Evolutionary conservation across 1,284 basidiomycete genomes (phyloP).

Genomic region (Sanghuangporus baumii): DNA sequence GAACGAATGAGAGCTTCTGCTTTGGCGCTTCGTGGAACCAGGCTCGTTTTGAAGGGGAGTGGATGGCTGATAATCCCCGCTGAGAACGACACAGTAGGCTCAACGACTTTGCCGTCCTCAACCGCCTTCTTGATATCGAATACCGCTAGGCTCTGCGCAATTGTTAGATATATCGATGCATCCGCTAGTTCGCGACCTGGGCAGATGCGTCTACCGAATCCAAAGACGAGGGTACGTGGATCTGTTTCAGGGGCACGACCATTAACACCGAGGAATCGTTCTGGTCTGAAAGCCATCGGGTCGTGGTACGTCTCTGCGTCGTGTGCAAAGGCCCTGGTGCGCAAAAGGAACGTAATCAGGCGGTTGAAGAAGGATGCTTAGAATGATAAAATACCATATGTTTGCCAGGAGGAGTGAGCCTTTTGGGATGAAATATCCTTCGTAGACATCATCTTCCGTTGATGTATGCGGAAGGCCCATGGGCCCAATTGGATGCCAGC

Average conservation of each 20-base stretch:
- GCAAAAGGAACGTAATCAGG: neutral
- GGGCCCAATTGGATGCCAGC: constrained; percentile 31
- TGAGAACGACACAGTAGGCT: neutral
- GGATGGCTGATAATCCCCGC: constrained; percentile 10
- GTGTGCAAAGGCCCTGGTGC: constrained; percentile 6
- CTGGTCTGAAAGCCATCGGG: constrained; percentile 27
- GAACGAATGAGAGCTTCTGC: constrained; percentile 5
- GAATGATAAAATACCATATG: constrained; percentile 5
- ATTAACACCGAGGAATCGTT: constrained; percentile 21
- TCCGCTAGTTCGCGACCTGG: constrained; percentile 18
- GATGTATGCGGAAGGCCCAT: constrained; percentile 19
- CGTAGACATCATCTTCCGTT: constrained; percentile 16
- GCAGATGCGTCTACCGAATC: constrained; percentile 16
- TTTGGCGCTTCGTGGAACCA: constrained; percentile 1
- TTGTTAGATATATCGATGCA: constrained; percentile 16
- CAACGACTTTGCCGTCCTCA: neutral
- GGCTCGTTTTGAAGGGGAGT: neutral
- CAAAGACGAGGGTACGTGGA: constrained; percentile 6
- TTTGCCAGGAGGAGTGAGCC: constrained; percentile 16
- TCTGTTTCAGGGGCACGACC: constrained; percentile 14
- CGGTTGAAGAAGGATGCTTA: neutral
- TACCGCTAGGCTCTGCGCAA: constrained; percentile 14
- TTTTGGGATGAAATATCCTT: constrained; percentile 19
- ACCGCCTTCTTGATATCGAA: constrained; percentile 16
- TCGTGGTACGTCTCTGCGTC: constrained; percentile 20